These are phyloP conservation scores for Colletotrichum sojae DNA, from an alignment of 2,329 filamentous ascomycete species.

Conservation along the genomic window DNA sequence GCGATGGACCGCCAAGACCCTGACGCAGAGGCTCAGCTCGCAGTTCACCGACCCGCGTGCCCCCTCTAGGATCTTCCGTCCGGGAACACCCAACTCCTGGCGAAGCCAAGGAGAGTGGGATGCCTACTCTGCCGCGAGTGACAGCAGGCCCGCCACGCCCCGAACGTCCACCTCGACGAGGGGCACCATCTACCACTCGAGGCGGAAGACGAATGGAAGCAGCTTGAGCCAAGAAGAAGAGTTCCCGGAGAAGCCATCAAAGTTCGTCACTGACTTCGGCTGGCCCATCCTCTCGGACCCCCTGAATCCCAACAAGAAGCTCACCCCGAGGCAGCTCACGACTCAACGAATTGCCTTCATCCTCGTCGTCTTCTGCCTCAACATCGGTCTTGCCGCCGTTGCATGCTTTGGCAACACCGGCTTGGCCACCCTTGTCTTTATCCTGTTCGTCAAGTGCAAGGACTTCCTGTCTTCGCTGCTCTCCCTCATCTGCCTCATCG, in stretches of 20 bases:
- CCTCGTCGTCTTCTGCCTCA: no score
- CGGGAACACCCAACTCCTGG: conserved; percentile 21
- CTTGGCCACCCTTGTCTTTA: no score
- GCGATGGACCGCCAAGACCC: conserved; percentile 6
- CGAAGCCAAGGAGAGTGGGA: conserved; percentile 27
- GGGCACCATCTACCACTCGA: no score
- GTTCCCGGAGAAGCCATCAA: conserved; percentile 6
- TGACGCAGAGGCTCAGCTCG: background rate
- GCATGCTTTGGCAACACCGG: no score
- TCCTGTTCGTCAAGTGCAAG: no score
- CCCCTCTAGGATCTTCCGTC: background rate
- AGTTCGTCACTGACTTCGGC: conserved; percentile 23
- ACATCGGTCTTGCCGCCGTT: no score
- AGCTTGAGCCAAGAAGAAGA: no score
- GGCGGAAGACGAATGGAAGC: no score
- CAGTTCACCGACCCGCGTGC: background rate
- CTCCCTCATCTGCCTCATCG: background rate
- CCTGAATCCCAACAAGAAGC: conserved; percentile 12
- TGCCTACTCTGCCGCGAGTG: conserved; percentile 17
- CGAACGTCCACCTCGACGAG: conserved; percentile 2
- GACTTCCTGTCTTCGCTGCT: no score
- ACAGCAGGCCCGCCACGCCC: background rate
- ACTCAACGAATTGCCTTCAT: no score
- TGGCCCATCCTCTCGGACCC: conserved; percentile 20
- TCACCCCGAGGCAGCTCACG: background rate